Base-by-base conservation (phyloP, 1,284 basidiomycete genomes). In the Puccinia triticina region DNA sequence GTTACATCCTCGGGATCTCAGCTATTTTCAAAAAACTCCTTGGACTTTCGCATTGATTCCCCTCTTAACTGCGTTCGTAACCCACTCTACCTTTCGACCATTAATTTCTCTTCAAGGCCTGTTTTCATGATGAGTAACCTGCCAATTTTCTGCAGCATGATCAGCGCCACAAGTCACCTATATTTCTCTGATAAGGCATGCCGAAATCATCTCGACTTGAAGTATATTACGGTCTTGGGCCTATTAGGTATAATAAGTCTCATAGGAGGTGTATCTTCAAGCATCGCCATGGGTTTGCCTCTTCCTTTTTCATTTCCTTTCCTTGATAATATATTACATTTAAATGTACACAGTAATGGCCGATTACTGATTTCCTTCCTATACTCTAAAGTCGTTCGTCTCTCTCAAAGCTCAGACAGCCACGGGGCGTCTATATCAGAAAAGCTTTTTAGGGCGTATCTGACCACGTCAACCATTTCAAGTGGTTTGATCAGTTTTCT, bases 1-100 rank as follows among this genome's bases (percentile, higher is more conserved):
- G 14, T 21, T 32, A 72, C 43, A 72, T 53, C 69, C 69, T 29
- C 46, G 48, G 48, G 69, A 72, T 72, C 29, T 72, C 26, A 40
- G 26, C 18, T 72, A 50, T 72, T 72, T 72, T 50, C 46, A 72
- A 72, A 72, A 72, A 32, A 72, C 69, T 50, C 69, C 69, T 53
- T 72, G 69, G 69, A 72, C 69, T 29, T 72, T 72, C 32, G 69
- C 69, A 50, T 72, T 72, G 26, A 72, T 72, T 26, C 69, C 69
- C 48, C 29, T 32, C 26, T 32, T 72, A 26, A 50, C 43, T 29
- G 69, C 69, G 69, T 72, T 48, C 43, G 69, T 72, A 72, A 14
- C 69, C 26, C 29, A 48, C 29, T 59, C 69, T 8, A 32, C 48
- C 37, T 71, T 71, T 37, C 10, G 23, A 4, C 43, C 40, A n/a